Percentiles rank a stretch among this genome's conserved stretches.
These are phyloP conservation scores for Cenchrus americanus DNA, from an alignment of 176 grass and related monocot species.

Conservation along the genomic window DNA sequence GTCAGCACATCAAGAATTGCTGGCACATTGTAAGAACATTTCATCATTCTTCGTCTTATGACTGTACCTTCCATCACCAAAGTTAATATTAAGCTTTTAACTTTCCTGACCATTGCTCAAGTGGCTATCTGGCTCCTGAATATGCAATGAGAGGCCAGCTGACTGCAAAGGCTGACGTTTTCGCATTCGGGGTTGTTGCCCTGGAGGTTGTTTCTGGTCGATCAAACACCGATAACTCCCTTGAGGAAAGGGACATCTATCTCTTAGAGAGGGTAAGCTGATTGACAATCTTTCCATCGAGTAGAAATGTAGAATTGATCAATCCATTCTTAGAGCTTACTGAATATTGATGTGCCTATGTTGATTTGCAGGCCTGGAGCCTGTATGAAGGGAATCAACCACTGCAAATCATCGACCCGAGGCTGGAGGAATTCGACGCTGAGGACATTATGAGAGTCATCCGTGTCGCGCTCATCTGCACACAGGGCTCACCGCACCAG, in stretches of 20 bases:
- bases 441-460: conserved; percentile 46
- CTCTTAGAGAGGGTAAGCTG: conserved; percentile 64
- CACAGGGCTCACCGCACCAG: conserved; percentile 43
- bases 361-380: conserved; percentile 44
- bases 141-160: conserved; percentile 74
- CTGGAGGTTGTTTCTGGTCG: conserved; percentile 60
- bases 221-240: conserved; percentile 37
- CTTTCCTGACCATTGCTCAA: not conserved
- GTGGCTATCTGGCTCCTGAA: conserved; percentile 71
- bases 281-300: not conserved
- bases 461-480: conserved; percentile 51
- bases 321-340: not conserved
- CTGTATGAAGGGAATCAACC: conserved; percentile 47
- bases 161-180: conserved; percentile 68
- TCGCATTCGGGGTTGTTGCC: conserved; percentile 58
- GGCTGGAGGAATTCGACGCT: conserved; percentile 33
- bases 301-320: too few relatives aligned
- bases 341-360: not conserved
- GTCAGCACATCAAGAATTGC: conserved; percentile 59
- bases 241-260: conserved; percentile 47
- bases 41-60: not conserved
- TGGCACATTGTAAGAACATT: conserved; percentile 64
- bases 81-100: not conserved
- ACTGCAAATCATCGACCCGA: conserved; percentile 44
- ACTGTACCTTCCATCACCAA: not conserved